Evolutionary conservation across 768 basidiomycete species (phyloP), one percentile per base, ranked within the genome.

Genomic region (Tremella yokohamensis): DNA sequence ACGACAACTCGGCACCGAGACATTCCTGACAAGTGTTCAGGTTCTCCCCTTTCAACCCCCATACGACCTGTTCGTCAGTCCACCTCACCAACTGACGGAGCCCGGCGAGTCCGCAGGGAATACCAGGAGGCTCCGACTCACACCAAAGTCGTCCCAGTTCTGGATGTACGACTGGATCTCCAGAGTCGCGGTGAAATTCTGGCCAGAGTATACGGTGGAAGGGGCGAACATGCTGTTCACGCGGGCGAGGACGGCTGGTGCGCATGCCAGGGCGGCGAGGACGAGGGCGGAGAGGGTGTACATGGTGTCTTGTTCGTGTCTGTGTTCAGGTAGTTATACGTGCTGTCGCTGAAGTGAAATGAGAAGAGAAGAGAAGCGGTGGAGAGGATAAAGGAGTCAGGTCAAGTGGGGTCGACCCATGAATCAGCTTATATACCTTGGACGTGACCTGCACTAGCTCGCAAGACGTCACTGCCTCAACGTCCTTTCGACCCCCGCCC

Each of bases 111-210:
- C n/a, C n/a, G n/a, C 29, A 34, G 11, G 29, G 11, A 11, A 34
- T 34, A 34, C 29, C 11, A 4, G 11, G 29, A 34, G 29, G 11
- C 29, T n/a, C n/a, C 22, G 22, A 45, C 42, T 45, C 42, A 52
- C n/a, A 52, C 56, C 56, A 44, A 57, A 57, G 26, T 57, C 56
- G 26, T 29, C 34, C 51, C 52, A 53, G 42, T 54, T 54, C 29
- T 52, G 51, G 22, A 52, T 52, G 37, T 52, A 52, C 12, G 15
- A 18, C 26, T 34, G 18, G 22, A 34, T 38, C 15, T 34, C 18
- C 3, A 52, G 18, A 3, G 22, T 24, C 16, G 38, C 51, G 22
- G 51, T 52, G 20, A 52, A 52, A 26, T 52, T 52, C 24, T 34
- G 12, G 12, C 51, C 51, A 2, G 51, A 24, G 15, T n/a, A 22